These are phyloP conservation scores for Komagataella pastoris DNA, from an alignment of 805 yeast species.

Conservation along the genomic window DNA sequence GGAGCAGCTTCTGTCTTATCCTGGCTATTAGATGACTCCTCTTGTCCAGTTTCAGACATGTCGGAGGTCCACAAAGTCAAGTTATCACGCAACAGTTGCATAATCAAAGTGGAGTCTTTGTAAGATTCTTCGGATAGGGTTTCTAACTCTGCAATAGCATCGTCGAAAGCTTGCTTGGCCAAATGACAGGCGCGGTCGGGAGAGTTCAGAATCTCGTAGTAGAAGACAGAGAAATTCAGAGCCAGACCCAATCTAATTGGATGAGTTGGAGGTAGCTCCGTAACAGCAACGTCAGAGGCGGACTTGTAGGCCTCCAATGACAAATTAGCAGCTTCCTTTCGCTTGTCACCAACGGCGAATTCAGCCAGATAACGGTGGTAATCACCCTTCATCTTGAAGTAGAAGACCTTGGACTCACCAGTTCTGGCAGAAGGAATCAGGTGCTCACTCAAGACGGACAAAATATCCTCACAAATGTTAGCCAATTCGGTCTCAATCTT, in stretches of 20 bases:
- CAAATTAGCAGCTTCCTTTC: conserved; percentile 84
- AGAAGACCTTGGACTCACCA: conserved; percentile 96
- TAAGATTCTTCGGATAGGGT: conserved; percentile 95
- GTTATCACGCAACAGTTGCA: conserved; percentile 98
- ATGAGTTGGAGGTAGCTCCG: conserved; percentile 96
- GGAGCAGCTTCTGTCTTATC: conserved; percentile 17
- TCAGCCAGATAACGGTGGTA: conserved; percentile 98
- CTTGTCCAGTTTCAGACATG: conserved; percentile 71
- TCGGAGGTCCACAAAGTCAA: conserved; percentile 96
- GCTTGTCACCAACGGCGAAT: conserved; percentile 82
- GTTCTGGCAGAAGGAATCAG: conserved; percentile 89
- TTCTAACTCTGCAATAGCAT: conserved; percentile 97
- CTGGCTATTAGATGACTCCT: conserved; percentile 25
- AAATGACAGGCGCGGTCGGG: conserved; percentile 98
- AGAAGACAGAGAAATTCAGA: conserved; percentile 93
- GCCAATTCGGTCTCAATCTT: conserved; percentile 89
- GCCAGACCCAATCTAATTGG: conserved; percentile 98
- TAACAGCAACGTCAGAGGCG: conserved; percentile 94
- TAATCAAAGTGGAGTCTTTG: conserved; percentile 95
- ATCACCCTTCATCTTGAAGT: conserved; percentile 99
- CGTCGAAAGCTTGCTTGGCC: conserved; percentile 98
- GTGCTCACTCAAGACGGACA: conserved; percentile 76
- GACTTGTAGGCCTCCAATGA: conserved; percentile 91
- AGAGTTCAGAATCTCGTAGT: conserved; percentile 94
- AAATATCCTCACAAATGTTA: conserved; percentile 88